These are phyloP conservation scores for Alternaria alternata DNA, from an alignment of 2,329 filamentous ascomycete genomes.

Conservation along the genomic window DNA sequence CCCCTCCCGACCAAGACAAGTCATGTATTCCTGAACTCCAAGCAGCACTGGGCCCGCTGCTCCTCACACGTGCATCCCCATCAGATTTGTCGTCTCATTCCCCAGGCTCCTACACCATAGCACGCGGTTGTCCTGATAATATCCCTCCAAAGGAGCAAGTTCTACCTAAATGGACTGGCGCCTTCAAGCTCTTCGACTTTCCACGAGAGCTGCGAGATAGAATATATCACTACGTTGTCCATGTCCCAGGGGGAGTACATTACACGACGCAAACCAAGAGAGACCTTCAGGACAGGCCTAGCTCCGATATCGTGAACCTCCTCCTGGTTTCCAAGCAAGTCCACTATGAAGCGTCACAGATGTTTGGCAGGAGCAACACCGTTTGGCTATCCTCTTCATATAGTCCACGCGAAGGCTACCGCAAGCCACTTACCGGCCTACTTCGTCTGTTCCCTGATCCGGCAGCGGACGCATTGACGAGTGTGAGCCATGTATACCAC, in stretches of 20 bases:
- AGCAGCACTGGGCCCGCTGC: constrained; percentile 18
- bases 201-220: constrained; percentile 34
- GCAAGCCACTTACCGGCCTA: constrained; percentile 5
- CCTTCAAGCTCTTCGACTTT: constrained; percentile 13
- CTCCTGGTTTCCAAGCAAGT: constrained; percentile 28
- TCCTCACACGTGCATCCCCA: constrained; percentile 8
- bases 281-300: neutral
- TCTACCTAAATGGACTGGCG: constrained; percentile 18
- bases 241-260: constrained; percentile 15
- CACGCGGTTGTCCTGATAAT: neutral
- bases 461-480: constrained; percentile 7
- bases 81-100: neutral
- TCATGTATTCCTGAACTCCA: constrained; percentile 24
- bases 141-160: neutral
- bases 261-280: constrained; percentile 7
- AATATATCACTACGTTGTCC: constrained; percentile 28
- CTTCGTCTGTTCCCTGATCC: constrained; percentile 29
- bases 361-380: constrained; percentile 24
- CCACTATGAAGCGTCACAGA: constrained; percentile 27
- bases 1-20: neutral
- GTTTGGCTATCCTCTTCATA: constrained; percentile 11
- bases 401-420: neutral
- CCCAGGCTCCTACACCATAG: neutral
- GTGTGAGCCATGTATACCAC: constrained; percentile 5
- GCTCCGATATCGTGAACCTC: constrained; percentile 11